Evolutionary conservation across 257 asterid species (phyloP).

Genomic region (Gentiana dahurica): DNA sequence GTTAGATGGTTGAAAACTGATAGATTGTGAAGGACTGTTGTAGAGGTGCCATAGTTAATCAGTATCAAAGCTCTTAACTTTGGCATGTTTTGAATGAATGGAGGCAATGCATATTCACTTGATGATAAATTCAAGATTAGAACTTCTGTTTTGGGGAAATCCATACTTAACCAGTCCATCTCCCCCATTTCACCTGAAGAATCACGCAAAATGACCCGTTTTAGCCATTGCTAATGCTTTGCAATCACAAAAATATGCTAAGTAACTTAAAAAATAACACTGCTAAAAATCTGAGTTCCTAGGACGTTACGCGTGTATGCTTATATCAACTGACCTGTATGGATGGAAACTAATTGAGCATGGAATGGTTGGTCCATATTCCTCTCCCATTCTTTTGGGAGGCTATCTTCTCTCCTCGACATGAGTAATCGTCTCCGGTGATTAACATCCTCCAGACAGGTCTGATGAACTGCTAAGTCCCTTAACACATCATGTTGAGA

Average conservation of each 20-base stretch:
- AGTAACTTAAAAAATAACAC: too few species aligned
- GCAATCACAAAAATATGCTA: too few species aligned
- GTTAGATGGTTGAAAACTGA: conserved; percentile 48
- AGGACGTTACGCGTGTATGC: too few species aligned
- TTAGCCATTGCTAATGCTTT: too few species aligned
- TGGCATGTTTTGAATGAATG: conserved; percentile 66
- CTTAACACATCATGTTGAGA: conserved; percentile 83
- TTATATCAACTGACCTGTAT: conserved; percentile 42
- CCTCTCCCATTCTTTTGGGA: conserved; percentile 91
- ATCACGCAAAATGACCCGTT: background rate
- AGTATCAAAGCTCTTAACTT: conserved; percentile 66
- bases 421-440: conserved; percentile 58
- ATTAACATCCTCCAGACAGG: conserved; percentile 39
- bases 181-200: conserved; percentile 64
- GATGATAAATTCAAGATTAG: conserved; percentile 72
- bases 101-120: conserved; percentile 53
- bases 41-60: conserved; percentile 51
- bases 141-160: conserved; percentile 83
- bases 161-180: conserved; percentile 69
- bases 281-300: too few species aligned
- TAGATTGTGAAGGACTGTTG: conserved; percentile 40
- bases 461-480: conserved; percentile 70
- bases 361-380: conserved; percentile 52
- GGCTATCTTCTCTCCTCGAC: conserved; percentile 67
- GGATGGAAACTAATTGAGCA: conserved; percentile 73